A percentile compares a stretch with the other conserved stretches of the same genome.
These are phyloP conservation scores for Paramecium caudatum DNA, from an alignment of 73 alveolate species.

Conservation along the genomic window DNA sequence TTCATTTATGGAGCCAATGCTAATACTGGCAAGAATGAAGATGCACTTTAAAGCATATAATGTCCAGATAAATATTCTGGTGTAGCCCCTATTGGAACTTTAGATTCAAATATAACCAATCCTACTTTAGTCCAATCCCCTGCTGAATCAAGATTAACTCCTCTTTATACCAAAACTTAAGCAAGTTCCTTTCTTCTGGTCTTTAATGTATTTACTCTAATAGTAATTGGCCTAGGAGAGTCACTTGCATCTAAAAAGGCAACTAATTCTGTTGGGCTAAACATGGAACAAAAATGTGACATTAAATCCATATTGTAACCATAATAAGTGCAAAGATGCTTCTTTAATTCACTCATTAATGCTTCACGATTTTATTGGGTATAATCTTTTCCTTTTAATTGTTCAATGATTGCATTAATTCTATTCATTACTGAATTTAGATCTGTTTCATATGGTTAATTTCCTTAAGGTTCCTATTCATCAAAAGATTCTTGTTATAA, in stretches of 20 bases:
- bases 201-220: conserved; percentile 98
- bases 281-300: conserved; percentile 84
- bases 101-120: conserved; percentile 94
- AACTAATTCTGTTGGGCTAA: conserved; percentile 92
- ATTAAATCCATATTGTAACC: conserved; percentile 93
- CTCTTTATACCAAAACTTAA: conserved; percentile 94
- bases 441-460: conserved; percentile 33
- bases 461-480: conserved; percentile 3
- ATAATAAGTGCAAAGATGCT: conserved; percentile 82
- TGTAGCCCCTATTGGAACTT: conserved; percentile 99
- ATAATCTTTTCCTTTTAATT: background rate
- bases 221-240: conserved; percentile 95
- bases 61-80: conserved; percentile 97
- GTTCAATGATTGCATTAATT: conserved; percentile 1
- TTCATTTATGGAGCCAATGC: conserved; percentile 98
- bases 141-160: conserved; percentile 98
- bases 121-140: conserved; percentile 99
- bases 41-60: conserved; percentile 96
- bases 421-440: conserved; percentile 16
- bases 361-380: conserved; percentile 5
- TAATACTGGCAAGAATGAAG: conserved; percentile 98
- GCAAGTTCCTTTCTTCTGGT: conserved; percentile 98
- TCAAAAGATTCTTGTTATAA: conserved; percentile 43
- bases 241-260: conserved; percentile 97
- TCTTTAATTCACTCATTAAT: conserved; percentile 66